Base-by-base conservation (phyloP, 495 filamentous ascomycete genomes). In the Hypoxylon subgilvum region DNA sequence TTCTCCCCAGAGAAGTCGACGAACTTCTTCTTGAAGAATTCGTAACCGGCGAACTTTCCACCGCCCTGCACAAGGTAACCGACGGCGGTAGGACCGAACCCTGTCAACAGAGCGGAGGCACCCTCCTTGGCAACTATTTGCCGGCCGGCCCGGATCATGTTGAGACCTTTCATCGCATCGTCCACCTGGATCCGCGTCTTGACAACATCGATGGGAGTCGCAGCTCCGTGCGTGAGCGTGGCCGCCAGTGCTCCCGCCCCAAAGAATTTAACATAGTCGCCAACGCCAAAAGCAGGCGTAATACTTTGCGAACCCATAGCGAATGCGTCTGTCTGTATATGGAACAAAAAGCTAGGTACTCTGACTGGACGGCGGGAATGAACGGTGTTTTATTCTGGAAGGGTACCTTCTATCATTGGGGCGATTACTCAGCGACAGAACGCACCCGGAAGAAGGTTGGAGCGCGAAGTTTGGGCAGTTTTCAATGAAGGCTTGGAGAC, bases 231-330 rank as follows among this genome's bases (percentile, higher is more conserved):
- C 32, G 90, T 94, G 67, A 92, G 77, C 44, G 87, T 86, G 66
- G 90, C 92, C 76, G 90, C 92, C 65, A 91, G 82, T 53, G 89
- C 90, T 66, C 89, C 90, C 35, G 90, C 89, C 65, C 91, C 86
- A 65, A 90, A 88, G 79, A 92, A 92, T 65, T 88, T 79, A 51
- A 81, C 79, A 72, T 89, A 88, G 42, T 73, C 67, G 12, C 13
- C 21, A 1, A 59, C 34, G 17, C 54, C 48, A 14, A 73, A 73
- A 10, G 42, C 46, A 2, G 71, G 71, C 13, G 69, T 71, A 32
- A 60, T 55, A 12, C 17, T 23, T 32, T 38, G 22, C 1, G 53
- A 47, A 18, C 45, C 50, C 68, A 70, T 70, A 21, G 42, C 49
- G 25, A 27, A 16, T 31, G 3, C 10, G 27, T 30, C 5, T 10